These are phyloP conservation scores for Podospora anserina DNA, from an alignment of 495 filamentous ascomycete genomes.

Conservation along the genomic window DNA sequence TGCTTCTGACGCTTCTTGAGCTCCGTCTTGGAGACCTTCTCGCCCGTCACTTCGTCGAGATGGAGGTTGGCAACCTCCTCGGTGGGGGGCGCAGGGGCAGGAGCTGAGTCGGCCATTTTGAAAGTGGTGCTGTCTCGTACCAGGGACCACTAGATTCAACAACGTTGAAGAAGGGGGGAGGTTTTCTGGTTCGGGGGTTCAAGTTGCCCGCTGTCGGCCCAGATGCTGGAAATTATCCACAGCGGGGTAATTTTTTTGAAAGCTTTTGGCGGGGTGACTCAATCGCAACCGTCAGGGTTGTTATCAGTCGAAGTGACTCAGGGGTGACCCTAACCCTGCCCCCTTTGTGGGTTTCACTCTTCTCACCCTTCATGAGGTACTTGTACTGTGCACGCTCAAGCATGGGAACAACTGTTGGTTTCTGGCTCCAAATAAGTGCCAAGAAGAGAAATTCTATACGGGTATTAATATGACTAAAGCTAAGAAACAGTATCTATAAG, in stretches of 20 bases:
- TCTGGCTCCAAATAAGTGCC: not conserved
- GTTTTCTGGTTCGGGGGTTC: conserved; percentile 8
- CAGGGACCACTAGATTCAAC: not conserved
- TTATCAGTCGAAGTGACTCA: not conserved
- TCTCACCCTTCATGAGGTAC: not conserved
- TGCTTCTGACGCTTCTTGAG: conserved; percentile 95
- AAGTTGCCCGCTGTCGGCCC: conserved; percentile 1
- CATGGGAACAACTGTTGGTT: not conserved
- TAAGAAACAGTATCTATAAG: not conserved
- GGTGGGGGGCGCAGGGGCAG: conserved; percentile 40
- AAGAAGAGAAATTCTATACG: not conserved
- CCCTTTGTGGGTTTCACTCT: not conserved
- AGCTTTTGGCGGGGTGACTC: conserved; percentile 7
- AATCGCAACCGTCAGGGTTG: not conserved
- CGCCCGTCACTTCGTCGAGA: conserved; percentile 80
- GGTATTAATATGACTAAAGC: not conserved
- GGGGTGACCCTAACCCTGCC: conserved; percentile 8
- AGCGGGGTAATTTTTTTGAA: conserved; percentile 21
- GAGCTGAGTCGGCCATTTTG: conserved; percentile 50
- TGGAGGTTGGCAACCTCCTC: conserved; percentile 70
- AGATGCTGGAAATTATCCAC: conserved; percentile 13
- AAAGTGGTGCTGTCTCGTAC: not conserved
- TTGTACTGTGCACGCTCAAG: too few relatives aligned
- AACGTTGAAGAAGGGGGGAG: conserved; percentile 3
- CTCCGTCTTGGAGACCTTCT: conserved; percentile 81